Evolutionary conservation across 768 basidiomycete species (phyloP).

Genomic region (Tremella yokohamensis): DNA sequence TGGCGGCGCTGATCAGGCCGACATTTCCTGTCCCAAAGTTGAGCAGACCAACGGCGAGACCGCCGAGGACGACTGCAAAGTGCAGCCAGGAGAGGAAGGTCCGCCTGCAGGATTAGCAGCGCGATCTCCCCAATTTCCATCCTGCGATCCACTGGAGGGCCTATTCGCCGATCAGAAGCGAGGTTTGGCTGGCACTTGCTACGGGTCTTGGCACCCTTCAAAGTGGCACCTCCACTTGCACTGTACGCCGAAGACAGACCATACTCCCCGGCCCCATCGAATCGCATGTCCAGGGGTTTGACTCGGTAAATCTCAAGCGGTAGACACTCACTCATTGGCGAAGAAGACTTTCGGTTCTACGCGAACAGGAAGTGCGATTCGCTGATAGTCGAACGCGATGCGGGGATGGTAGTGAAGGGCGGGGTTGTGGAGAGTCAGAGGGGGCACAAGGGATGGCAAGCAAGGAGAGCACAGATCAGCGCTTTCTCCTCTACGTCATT

Average conservation of each 20-base stretch:
- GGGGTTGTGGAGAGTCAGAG: no score
- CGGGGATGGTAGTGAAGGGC: background rate
- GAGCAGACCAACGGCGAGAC: conserved; percentile 87
- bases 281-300: no score
- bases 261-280: no score
- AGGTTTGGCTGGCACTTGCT: no score
- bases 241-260: background rate
- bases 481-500: no score
- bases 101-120: conserved; percentile 23
- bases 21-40: conserved; percentile 94
- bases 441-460: no score
- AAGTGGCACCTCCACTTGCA: no score
- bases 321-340: conserved; percentile 50
- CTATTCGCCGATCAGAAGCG: no score
- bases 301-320: background rate
- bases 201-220: no score
- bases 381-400: conserved; percentile 52
- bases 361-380: conserved; percentile 92
- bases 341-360: conserved; percentile 56
- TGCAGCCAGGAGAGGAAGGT: conserved; percentile 98
- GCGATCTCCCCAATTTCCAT: background rate
- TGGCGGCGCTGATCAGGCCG: conserved; percentile 89
- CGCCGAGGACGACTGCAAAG: conserved; percentile 95
- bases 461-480: background rate
- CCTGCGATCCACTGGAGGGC: no score